These are phyloP conservation scores for Neurospora cerealis DNA, from an alignment of 495 filamentous ascomycete genomes.

Conservation along the genomic window DNA sequence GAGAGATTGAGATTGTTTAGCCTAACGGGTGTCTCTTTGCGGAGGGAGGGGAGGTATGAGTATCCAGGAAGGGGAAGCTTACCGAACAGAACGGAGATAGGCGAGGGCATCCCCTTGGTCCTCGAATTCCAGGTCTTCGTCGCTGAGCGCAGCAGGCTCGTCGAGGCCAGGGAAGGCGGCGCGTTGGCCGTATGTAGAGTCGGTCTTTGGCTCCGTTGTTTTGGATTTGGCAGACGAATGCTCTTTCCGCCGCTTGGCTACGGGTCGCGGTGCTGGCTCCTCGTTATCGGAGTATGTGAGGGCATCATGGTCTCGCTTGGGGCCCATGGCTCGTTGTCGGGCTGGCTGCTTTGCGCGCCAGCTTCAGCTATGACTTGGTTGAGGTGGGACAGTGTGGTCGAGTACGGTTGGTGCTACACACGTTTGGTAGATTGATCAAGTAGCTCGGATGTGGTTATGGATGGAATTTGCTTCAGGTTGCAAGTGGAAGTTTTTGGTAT, in stretches of 20 bases:
- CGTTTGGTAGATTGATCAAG: background rate
- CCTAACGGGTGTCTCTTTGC: conserved; percentile 6
- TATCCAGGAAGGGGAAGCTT: conserved; percentile 25
- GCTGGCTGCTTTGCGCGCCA: background rate
- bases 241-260: conserved; percentile 21
- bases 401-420: background rate
- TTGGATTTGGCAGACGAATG: conserved; percentile 12
- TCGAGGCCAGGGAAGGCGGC: conserved; percentile 70
- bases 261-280: conserved; percentile 3
- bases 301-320: conserved; percentile 18
- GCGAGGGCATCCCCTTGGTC: conserved; percentile 54
- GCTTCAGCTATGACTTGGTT: background rate
- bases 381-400: background rate
- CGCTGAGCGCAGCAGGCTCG: conserved; percentile 21
- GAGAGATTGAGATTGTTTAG: conserved; percentile 19
- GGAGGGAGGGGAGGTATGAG: conserved; percentile 3
- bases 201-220: conserved; percentile 26
- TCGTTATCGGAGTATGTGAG: conserved; percentile 5
- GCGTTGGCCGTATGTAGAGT: conserved; percentile 66
- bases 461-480: background rate
- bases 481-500: background rate
- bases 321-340: conserved; percentile 11
- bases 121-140: conserved; percentile 46
- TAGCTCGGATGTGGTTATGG: background rate
- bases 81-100: conserved; percentile 78